Base-by-base conservation (phyloP, 441 rosid species). In the Lepidium campestre region DNA sequence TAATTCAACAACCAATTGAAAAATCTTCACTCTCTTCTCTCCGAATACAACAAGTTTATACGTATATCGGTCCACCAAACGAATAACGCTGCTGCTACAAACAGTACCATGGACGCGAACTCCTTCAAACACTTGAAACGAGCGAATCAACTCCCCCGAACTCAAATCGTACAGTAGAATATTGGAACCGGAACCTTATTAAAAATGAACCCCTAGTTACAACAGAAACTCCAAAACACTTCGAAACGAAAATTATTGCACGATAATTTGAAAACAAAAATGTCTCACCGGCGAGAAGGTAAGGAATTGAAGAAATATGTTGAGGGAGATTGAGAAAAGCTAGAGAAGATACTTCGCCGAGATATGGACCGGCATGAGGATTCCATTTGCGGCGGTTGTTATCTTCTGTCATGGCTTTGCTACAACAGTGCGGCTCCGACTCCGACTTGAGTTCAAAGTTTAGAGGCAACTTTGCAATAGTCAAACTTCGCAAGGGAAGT, bases 31-130 rank as follows among this genome's bases (percentile, higher is more conserved):
- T 75, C 79, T 86, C 78, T 82, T 89, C 78, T 94, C 96, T 6
- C 98, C 97, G 36, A 81, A 88, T 25, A 86, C 68, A 27, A 79
- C 93, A 13, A 94, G 61, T 18, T 74, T 74, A 65, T 71, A 87
- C 42, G 45, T 65, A 27, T 83, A 62, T 11, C 15, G 29, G 4
- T 65, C 61, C 9, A 34, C 59, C 12, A 52, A 60, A 61, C 52
- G 17, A 71, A 62, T 20, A 77, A 80, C 67, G 69, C 71, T 75
- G 54, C 67, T 56, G 60, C 75, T 49, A 66, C 81, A 79, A 57
- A 78, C 75, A 67, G 91, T 81, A 18, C 98, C 99, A 61, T 91
- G 99, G 34, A 94, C 89, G 13, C 96, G 96, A 55, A 91, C 83
- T 36, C 97, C 99, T 10, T 85, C 78, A 57, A 89, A 89, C 20